These are phyloP conservation scores for Cryoendolithus antarcticus DNA, from an alignment of 2,329 filamentous ascomycete species.

Conservation along the genomic window DNA sequence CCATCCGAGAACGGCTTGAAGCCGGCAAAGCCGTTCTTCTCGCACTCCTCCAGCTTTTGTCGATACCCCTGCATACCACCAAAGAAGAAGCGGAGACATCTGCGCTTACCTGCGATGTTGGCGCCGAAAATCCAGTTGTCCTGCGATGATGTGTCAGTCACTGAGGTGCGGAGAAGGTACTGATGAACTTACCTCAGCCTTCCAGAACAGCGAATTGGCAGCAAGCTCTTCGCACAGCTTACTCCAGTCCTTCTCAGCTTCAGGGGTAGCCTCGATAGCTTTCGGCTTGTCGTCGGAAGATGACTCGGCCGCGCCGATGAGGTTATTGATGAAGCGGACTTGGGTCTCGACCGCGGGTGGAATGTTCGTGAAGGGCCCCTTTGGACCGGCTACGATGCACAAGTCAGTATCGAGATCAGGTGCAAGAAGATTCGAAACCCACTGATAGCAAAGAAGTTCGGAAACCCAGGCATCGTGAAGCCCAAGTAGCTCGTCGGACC, in stretches of 20 bases:
- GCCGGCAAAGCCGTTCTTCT: too few relatives aligned
- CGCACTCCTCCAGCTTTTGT: conserved; percentile 1
- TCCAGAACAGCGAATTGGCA: conserved; percentile 13
- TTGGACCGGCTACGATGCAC: conserved; percentile 18
- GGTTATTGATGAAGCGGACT: conserved; percentile 20
- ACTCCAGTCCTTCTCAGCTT: conserved; percentile 19
- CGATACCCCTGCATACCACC: conserved; percentile 8
- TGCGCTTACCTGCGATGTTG: conserved; percentile 16
- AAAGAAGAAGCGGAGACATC: conserved; percentile 10
- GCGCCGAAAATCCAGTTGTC: conserved; percentile 17
- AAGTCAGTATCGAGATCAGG: too few relatives aligned
- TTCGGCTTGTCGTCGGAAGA: not conserved
- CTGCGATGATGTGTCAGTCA: too few relatives aligned
- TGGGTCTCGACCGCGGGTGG: conserved; percentile 26
- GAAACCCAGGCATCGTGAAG: conserved; percentile 26
- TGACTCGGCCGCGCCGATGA: conserved; percentile 10
- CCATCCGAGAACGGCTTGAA: too few relatives aligned
- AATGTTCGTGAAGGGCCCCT: conserved; percentile 28
- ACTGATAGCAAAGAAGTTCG: conserved; percentile 32
- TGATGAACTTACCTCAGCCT: conserved; percentile 1
- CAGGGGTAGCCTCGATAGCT: conserved; percentile 15
- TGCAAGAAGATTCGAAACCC: too few relatives aligned
- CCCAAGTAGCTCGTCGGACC: conserved; percentile 29
- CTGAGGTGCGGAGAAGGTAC: too few relatives aligned
- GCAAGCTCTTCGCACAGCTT: conserved; percentile 12